Percentiles rank a stretch among this genome's conserved stretches.
These are phyloP conservation scores for Zostera marina DNA, from an alignment of 116 monocot species.

Conservation along the genomic window DNA sequence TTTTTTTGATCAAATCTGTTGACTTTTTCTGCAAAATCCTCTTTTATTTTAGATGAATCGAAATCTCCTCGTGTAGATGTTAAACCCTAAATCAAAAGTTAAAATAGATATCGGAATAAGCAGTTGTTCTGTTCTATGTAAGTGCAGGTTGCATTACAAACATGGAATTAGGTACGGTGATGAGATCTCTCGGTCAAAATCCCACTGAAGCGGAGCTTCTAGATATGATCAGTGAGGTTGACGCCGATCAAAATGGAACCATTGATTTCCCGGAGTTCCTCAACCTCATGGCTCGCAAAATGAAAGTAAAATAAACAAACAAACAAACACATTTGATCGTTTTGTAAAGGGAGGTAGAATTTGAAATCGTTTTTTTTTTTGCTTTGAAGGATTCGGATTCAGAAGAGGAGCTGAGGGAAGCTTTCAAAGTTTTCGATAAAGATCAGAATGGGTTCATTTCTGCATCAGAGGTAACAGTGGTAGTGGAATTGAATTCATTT, in stretches of 20 bases:
- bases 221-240: conserved; percentile 12
- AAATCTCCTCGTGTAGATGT: no score
- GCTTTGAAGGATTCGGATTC: conserved; percentile 19
- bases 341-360: no score
- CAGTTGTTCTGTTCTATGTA: no score
- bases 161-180: conserved; percentile 11
- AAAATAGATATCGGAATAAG: no score
- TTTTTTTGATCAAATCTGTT: no score
- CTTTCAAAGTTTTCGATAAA: conserved; percentile 28
- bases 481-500: not conserved
- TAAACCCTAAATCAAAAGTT: no score
- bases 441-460: conserved; percentile 31
- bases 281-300: conserved; percentile 9
- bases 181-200: conserved; percentile 11
- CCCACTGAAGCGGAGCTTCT: conserved; percentile 8
- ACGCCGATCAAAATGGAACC: conserved; percentile 12
- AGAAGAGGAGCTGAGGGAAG: conserved; percentile 24
- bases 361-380: no score
- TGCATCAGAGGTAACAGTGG: conserved; percentile 26
- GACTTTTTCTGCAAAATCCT: no score
- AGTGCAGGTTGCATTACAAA: conserved; percentile 9
- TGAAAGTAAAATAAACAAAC: not conserved
- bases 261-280: conserved; percentile 11
- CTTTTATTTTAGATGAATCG: no score
- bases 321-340: no score